Percentiles rank a stretch among this genome's conserved stretches.
Evolutionary conservation across 2,329 filamentous ascomycete species (phyloP).

Genomic region (Cladosporium sp.): DNA sequence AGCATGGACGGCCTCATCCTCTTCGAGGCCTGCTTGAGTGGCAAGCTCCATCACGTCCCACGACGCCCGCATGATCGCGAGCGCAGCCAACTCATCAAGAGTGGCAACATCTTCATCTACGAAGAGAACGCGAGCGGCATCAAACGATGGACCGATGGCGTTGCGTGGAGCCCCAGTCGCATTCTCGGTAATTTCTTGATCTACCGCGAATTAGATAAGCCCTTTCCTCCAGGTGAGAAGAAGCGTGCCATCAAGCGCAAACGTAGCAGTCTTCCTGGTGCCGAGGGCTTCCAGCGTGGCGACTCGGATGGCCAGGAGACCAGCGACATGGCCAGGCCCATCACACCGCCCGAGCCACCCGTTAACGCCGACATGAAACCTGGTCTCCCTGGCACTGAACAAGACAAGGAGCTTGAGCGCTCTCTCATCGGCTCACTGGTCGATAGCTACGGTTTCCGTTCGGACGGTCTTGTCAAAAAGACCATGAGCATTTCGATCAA

Average conservation of each 20-base stretch:
- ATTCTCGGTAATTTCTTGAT: constrained; percentile 82
- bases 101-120: constrained; percentile 86
- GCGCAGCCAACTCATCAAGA: constrained; percentile 69
- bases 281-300: constrained; percentile 46
- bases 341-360: constrained; percentile 31
- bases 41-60: constrained; percentile 68
- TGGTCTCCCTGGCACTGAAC: constrained; percentile 26
- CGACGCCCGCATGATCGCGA: constrained; percentile 84
- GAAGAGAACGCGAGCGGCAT: constrained; percentile 87
- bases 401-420: constrained; percentile 49
- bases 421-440: constrained; percentile 74
- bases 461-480: constrained; percentile 81
- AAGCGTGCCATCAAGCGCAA: constrained; percentile 74
- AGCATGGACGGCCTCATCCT: constrained; percentile 68
- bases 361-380: constrained; percentile 26
- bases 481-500: constrained; percentile 77
- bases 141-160: constrained; percentile 90
- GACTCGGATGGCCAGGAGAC: constrained; percentile 31
- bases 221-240: constrained; percentile 78
- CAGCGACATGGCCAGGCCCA: constrained; percentile 17
- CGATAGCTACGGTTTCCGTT: constrained; percentile 87
- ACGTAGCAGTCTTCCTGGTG: constrained; percentile 47
- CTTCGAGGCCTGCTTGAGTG: constrained; percentile 73
- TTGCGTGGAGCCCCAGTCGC: constrained; percentile 84
- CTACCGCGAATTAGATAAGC: constrained; percentile 75